A percentile compares a stretch with the other conserved stretches of the same genome.
Evolutionary conservation across 805 yeast genomes (phyloP).

Genomic region (Pichia membranifaciens): DNA sequence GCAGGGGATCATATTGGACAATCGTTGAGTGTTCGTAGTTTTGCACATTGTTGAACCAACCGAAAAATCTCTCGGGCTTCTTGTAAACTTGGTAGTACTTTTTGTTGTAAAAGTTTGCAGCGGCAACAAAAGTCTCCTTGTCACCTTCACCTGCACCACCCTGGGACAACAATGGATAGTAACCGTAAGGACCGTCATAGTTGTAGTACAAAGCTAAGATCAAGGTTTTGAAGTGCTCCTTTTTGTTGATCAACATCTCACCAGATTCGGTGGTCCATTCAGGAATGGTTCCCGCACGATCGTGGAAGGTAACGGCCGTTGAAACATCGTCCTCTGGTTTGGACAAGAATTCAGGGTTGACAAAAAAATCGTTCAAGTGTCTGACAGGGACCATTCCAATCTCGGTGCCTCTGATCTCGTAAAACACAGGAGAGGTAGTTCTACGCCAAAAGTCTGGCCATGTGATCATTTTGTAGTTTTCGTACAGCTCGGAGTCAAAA

Average conservation of each 20-base stretch:
- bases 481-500: slow-evolving; percentile 53
- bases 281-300: slow-evolving; percentile 61
- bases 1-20: slow-evolving; percentile 32
- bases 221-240: slow-evolving; percentile 47
- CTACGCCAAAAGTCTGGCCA: slow-evolving; percentile 94
- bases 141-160: slow-evolving; percentile 76
- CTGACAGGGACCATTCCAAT: slow-evolving; percentile 33
- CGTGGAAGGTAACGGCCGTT: slow-evolving; percentile 46
- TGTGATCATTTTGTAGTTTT: slow-evolving; percentile 43
- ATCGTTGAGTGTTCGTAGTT: slow-evolving; percentile 32
- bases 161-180: slow-evolving; percentile 51
- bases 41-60: slow-evolving; percentile 28
- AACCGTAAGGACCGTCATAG: slow-evolving; percentile 53
- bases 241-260: slow-evolving; percentile 53
- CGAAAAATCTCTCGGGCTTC: slow-evolving; percentile 29
- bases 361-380: slow-evolving; percentile 28
- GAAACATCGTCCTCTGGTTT: slow-evolving; percentile 31
- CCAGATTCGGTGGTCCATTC: slow-evolving; percentile 67
- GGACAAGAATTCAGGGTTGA: slow-evolving; percentile 29
- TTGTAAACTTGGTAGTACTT: slow-evolving; percentile 51
- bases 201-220: slow-evolving; percentile 55
- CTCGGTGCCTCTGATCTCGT: slow-evolving; percentile 57
- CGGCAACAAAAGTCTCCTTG: slow-evolving; percentile 71
- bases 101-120: slow-evolving; percentile 48
- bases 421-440: slow-evolving; percentile 68